Evolutionary conservation across 768 basidiomycete genomes (phyloP).

Genomic region (Krasilnikovozyma curviuscula): DNA sequence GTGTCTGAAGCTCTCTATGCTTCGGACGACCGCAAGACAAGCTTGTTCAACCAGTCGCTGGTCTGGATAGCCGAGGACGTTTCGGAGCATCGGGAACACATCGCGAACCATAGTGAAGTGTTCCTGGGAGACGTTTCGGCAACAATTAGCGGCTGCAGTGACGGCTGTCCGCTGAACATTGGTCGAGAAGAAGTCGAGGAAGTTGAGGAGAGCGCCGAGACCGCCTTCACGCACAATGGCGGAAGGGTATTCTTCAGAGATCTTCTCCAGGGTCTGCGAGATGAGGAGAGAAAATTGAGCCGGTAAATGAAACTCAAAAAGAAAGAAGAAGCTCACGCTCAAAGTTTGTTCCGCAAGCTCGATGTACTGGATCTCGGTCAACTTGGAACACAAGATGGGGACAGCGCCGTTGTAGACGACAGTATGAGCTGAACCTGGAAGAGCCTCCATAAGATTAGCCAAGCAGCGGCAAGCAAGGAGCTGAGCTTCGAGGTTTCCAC

Average conservation of each 20-base stretch:
- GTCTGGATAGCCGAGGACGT: conserved; percentile 77
- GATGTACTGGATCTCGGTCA: conserved; percentile 92
- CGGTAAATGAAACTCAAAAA: not conserved
- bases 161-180: conserved; percentile 91
- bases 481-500: conserved; percentile 53
- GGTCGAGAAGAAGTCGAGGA: conserved; percentile 95
- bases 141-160: conserved; percentile 92
- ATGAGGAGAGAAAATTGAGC: not conserved
- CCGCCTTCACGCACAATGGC: conserved; percentile 93
- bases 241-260: conserved; percentile 90
- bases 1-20: conserved; percentile 77
- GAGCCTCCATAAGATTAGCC: conserved; percentile 96
- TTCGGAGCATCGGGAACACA: conserved; percentile 68
- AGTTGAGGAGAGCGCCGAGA: conserved; percentile 75
- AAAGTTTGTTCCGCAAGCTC: conserved; percentile 96
- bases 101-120: conserved; percentile 73
- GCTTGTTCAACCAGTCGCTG: conserved; percentile 95
- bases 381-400: conserved; percentile 87
- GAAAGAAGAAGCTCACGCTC: conserved; percentile 46
- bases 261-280: conserved; percentile 81
- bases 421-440: conserved; percentile 91
- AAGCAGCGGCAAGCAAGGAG: conserved; percentile 89
- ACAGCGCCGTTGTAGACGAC: conserved; percentile 98
- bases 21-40: conserved; percentile 80
- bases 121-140: conserved; percentile 73